Percentiles rank a stretch among this genome's conserved stretches.
Conservation (phyloP, 176 grass and related monocot genomes). For the Phragmites australis region DNA sequence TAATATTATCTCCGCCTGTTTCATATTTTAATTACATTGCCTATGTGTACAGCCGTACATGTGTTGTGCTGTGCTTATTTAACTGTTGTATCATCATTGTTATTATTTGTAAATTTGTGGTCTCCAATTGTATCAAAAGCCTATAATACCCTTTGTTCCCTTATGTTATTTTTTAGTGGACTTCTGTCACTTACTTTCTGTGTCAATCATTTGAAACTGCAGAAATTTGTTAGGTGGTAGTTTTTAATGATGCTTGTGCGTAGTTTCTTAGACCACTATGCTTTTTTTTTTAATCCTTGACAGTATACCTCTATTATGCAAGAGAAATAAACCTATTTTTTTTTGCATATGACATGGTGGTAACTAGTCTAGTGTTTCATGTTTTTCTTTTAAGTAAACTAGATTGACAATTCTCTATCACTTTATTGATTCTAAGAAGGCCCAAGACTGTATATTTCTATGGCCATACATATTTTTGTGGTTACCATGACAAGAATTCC, state of each 20-base stretch:
- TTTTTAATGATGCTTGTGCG: not conserved
- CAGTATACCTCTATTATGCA: not conserved
- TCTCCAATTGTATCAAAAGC: not conserved
- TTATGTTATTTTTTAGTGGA: not conserved
- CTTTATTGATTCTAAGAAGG: not conserved
- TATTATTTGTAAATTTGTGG: constrained; percentile 4
- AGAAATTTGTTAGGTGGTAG: constrained; percentile 2
- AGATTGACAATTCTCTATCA: not conserved
- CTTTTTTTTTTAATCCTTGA: not conserved
- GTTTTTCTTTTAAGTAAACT: constrained; percentile 20
- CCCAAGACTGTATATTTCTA: not conserved
- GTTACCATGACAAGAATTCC: not conserved
- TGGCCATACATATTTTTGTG: not conserved
- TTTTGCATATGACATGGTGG: not conserved
- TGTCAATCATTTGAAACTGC: not conserved
- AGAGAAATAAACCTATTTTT: not conserved
- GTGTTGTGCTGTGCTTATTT: constrained; percentile 19
- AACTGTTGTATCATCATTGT: not conserved
- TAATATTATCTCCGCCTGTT: constrained; percentile 13
- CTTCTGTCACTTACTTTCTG: not conserved
- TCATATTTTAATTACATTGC: constrained; percentile 29
- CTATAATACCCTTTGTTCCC: not conserved
- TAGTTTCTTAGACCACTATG: constrained; percentile 6
- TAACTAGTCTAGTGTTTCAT: constrained; percentile 13
- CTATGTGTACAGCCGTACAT: not conserved